phyloP scores from a whole-genome alignment of 805 yeast genomes.

The Yarrowia deformans region DNA sequence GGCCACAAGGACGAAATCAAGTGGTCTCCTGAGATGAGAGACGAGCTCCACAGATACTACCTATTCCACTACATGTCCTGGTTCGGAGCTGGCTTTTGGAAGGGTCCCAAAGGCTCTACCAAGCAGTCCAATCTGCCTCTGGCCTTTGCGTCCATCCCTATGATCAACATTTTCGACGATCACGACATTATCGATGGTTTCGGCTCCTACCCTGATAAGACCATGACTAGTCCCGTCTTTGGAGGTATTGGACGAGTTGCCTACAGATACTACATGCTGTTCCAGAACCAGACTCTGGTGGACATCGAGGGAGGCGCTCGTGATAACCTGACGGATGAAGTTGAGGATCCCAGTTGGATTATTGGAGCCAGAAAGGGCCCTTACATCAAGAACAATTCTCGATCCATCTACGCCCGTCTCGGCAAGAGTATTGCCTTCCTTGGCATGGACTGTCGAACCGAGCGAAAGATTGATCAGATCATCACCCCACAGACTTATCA shows the following conservation, averaged over 20 bases:
- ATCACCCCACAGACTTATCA: constrained; percentile 64
- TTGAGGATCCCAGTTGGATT: constrained; percentile 66
- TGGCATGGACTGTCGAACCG: constrained; percentile 94
- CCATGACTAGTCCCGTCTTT: constrained; percentile 77
- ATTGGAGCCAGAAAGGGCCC: constrained; percentile 66
- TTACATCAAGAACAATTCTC: constrained; percentile 68
- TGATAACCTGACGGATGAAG: constrained; percentile 23
- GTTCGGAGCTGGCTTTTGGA: constrained; percentile 92
- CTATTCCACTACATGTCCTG: constrained; percentile 77
- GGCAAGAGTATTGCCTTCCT: constrained; percentile 76
- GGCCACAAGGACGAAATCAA: constrained; percentile 56
- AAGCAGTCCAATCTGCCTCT: constrained; percentile 71
- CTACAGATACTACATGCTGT: constrained; percentile 84
- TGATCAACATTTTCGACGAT: constrained; percentile 87
- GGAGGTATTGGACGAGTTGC: constrained; percentile 78
- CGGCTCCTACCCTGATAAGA: constrained; percentile 81
- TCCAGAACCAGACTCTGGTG: constrained; percentile 81
- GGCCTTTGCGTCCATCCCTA: constrained; percentile 84
- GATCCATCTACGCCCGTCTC: constrained; percentile 73
- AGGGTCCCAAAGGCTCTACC: constrained; percentile 70
- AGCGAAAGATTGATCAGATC: constrained; percentile 70
- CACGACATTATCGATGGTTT: constrained; percentile 97
- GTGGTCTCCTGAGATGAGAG: constrained; percentile 57
- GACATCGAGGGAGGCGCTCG: constrained; percentile 50
- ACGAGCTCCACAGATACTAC: constrained; percentile 70